Evolutionary conservation across 495 filamentous ascomycete species (phyloP).

Genomic region (Durotheca rogersii): DNA sequence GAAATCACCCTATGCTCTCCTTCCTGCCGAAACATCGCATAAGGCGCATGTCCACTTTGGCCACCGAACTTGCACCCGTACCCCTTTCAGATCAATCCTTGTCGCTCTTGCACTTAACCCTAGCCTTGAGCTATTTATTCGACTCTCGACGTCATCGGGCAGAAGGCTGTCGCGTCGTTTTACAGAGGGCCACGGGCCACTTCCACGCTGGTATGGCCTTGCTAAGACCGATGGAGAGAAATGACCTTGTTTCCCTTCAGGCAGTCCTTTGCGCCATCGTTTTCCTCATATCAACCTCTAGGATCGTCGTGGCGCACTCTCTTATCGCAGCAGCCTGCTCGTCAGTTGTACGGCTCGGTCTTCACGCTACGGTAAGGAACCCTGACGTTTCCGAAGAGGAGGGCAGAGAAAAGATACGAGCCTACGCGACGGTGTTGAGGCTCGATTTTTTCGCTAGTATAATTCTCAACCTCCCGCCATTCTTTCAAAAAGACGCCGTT

Average conservation of each 20-base stretch:
- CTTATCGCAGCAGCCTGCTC: constrained; percentile 5
- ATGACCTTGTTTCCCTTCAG: constrained; percentile 1
- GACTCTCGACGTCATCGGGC: neutral
- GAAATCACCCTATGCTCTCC: constrained; percentile 5
- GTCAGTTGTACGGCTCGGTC: neutral
- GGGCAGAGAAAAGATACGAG: neutral
- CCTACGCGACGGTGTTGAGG: neutral
- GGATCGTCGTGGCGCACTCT: neutral
- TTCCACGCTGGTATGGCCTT: neutral
- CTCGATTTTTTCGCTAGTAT: constrained; percentile 1
- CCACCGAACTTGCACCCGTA: neutral
- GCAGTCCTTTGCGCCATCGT: constrained; percentile 7
- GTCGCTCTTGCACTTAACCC: constrained; percentile 7
- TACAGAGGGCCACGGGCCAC: neutral
- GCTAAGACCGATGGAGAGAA: neutral
- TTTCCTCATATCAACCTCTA: constrained; percentile 2
- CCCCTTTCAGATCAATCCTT: neutral
- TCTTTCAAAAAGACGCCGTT: neutral
- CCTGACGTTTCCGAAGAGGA: too few species aligned
- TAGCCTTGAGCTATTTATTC: constrained; percentile 6
- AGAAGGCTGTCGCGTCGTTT: neutral
- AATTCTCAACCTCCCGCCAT: constrained; percentile 2
- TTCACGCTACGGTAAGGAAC: too few species aligned
- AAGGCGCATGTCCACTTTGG: neutral
- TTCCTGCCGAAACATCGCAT: constrained; percentile 3